Percentiles rank a stretch among this genome's conserved stretches.
phyloP scores from a whole-genome alignment of 2,329 filamentous ascomycete genomes.

The Colletotrichum viniferum region DNA sequence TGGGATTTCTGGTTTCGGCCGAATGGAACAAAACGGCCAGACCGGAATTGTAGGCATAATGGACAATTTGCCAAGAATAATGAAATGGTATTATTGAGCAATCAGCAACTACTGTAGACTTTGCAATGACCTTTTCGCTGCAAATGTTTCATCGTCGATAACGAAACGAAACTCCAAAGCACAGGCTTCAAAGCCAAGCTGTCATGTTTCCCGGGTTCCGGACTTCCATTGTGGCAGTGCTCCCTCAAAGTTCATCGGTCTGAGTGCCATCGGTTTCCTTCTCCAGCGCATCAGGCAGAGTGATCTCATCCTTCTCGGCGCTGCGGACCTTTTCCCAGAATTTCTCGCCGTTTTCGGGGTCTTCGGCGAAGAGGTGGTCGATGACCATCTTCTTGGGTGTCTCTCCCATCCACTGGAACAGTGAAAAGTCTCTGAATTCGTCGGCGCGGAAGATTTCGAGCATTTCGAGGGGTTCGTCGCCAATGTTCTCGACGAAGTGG shows the following conservation, averaged over 20 bases:
- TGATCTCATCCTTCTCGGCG: slow-evolving; percentile 63
- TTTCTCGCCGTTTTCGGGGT: slow-evolving; percentile 63
- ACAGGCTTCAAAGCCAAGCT: neutral
- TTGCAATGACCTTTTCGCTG: neutral
- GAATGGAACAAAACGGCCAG: neutral
- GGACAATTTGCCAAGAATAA: neutral
- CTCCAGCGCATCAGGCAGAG: slow-evolving; percentile 25
- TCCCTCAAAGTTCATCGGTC: slow-evolving; percentile 10
- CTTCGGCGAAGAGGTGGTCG: slow-evolving; percentile 70
- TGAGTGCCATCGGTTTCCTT: neutral
- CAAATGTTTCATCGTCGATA: neutral
- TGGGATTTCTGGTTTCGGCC: neutral
- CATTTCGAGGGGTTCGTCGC: slow-evolving; percentile 75
- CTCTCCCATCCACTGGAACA: slow-evolving; percentile 80
- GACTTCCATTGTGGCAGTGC: neutral
- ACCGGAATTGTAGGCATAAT: neutral
- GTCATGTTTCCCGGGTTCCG: neutral
- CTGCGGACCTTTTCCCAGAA: slow-evolving; percentile 67
- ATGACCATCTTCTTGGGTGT: slow-evolving; percentile 69
- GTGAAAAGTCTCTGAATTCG: slow-evolving; percentile 73
- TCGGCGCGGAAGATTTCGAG: slow-evolving; percentile 77
- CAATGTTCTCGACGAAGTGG: slow-evolving; percentile 82
- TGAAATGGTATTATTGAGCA: neutral
- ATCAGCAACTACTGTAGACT: neutral
- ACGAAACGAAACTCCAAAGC: neutral